phyloP scores from a whole-genome alignment of 768 basidiomycete genomes.

The Dictyophora rubrovolvata region DNA sequence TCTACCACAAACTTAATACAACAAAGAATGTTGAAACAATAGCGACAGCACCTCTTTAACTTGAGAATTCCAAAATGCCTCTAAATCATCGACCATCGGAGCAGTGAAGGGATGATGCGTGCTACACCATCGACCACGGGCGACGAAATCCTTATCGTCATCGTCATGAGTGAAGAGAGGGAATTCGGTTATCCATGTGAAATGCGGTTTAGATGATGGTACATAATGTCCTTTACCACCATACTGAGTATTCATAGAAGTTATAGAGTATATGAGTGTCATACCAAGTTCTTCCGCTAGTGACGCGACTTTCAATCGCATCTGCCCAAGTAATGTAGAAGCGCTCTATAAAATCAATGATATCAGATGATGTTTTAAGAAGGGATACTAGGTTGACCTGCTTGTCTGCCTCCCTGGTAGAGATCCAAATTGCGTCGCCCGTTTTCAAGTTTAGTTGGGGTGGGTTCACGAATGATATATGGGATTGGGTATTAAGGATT shows the following conservation, averaged over 20 bases:
- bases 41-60: constrained; percentile 35
- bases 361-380: constrained; percentile 11
- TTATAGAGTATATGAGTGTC: constrained; percentile 14
- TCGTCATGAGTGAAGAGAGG: constrained; percentile 85
- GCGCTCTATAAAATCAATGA: constrained; percentile 51
- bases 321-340: constrained; percentile 68
- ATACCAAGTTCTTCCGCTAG: constrained; percentile 54
- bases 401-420: constrained; percentile 16
- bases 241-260: constrained; percentile 10
- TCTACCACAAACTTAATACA: constrained; percentile 31
- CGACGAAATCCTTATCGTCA: constrained; percentile 76
- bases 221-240: constrained; percentile 40
- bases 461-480: background rate
- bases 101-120: constrained; percentile 97
- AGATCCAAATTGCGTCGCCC: constrained; percentile 52
- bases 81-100: constrained; percentile 84
- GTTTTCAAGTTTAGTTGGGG: constrained; percentile 4
- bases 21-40: background rate
- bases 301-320: constrained; percentile 58
- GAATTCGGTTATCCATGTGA: constrained; percentile 94
- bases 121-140: constrained; percentile 82
- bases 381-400: background rate
- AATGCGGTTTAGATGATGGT: constrained; percentile 55
- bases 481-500: background rate
- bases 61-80: constrained; percentile 61